Base-by-base conservation (phyloP, 768 basidiomycete genomes). In the Brasilioporus rufonigricans region DNA sequence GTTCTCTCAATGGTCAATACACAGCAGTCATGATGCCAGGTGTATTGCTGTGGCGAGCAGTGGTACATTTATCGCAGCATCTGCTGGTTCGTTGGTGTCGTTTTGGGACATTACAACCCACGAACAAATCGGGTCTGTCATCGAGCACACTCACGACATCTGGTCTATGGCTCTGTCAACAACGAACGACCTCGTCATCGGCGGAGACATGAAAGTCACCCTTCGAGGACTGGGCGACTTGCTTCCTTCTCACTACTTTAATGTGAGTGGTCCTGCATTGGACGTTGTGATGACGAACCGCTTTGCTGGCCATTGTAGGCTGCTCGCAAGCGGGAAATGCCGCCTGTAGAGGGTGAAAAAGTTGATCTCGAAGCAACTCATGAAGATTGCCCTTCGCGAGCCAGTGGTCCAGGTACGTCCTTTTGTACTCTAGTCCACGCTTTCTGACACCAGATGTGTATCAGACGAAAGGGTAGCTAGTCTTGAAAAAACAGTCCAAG, bases 101-200 rank as follows among this genome's bases (percentile, higher is more conserved):
- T 56, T 61, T 33, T 61, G 59, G 60, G 53, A 61, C 26, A 26
- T 26, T 2, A 44, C n/a, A 1, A 61, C 53, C 18, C n/a, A n/a
- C n/a, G n/a, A n/a, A n/a, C n/a, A n/a, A n/a, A n/a, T n/a, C n/a
- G n/a, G n/a, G n/a, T n/a, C n/a, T n/a, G n/a, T n/a, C n/a, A n/a
- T n/a, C n/a, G n/a, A n/a, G n/a, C n/a, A n/a, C n/a, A n/a, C n/a
- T n/a, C n/a, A n/a, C n/a, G n/a, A n/a, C n/a, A n/a, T n/a, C n/a
- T n/a, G n/a, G n/a, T n/a, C n/a, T n/a, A 48, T 60, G n/a, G n/a
- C 45, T 26, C 39, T 60, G 18, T 60, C 57, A 11, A 1, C 23
- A 19, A 51, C 33, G n/a, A n/a, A n/a, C 18, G 41, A 41, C 18
- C 13, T 60, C 11, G 58, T 21, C 5, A 49, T 31, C 2, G 33